Base-by-base conservation (phyloP, 2,329 filamentous ascomycete genomes). In the Gremmenia infestans region DNA sequence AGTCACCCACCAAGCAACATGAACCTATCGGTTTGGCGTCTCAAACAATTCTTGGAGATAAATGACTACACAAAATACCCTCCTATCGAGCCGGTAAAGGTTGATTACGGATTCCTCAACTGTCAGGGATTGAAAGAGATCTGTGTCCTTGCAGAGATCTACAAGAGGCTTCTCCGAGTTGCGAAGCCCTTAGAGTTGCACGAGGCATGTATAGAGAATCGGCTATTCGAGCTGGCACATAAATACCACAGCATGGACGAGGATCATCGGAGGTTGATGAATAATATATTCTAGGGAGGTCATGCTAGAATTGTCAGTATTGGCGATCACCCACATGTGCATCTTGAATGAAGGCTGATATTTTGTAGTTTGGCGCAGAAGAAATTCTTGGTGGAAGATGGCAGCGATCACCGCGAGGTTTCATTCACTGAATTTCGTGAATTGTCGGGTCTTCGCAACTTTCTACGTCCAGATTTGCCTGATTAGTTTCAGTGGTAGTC, bases 81-180 rank as follows among this genome's bases (percentile, higher is more conserved):
- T n/a, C n/a, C n/a, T n/a, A n/a, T n/a, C n/a, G n/a, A n/a, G n/a
- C n/a, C n/a, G n/a, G n/a, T n/a, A n/a, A 22, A 28, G 6, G 28
- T 50, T 48, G 63, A 70, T 49, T 70, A 69, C 57, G 66, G 66
- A 22, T 68, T 70, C 48, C 51, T 61, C 9, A 70, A 69, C 45
- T 70, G 65, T 43, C 35, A 47, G 11, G 61, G 22, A 48, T 63
- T 67, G 46, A 63, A 66, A 51, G 65, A 69, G 12, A 69, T 56
- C 28, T 66, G 61, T 40, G 65, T 47, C 14, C 52, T 68, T 46
- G 62, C 63, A 61, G 66, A 67, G 48, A 66, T 70, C 40, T 70
- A 70, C 47, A 43, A 55, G 45, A 56, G 50, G 57, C 40, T 69
- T 54, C 53, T 67, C 28, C 15, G 55, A 32, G 57, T n/a, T 3